phyloP scores from a whole-genome alignment of 345 rosid genomes.

The Syzygium jambos region DNA sequence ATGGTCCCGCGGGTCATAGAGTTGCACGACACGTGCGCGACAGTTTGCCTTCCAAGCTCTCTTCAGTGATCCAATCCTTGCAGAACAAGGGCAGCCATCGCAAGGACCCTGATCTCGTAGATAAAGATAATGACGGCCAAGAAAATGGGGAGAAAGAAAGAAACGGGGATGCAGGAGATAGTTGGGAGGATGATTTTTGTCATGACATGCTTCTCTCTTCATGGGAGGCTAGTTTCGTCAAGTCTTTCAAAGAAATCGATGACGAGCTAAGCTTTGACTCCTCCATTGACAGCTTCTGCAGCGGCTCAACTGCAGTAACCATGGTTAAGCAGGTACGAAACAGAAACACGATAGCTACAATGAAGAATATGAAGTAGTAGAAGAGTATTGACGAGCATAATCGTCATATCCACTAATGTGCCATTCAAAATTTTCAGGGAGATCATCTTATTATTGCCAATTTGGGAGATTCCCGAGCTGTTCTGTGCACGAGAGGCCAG shows the following conservation, averaged over 20 bases:
- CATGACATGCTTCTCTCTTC: constrained; percentile 6
- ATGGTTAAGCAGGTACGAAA: constrained; percentile 52
- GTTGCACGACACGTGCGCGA: constrained; percentile 66
- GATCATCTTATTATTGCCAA: constrained; percentile 70
- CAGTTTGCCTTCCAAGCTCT: constrained; percentile 58
- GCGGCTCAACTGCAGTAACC: constrained; percentile 88
- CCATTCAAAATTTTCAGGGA: constrained; percentile 39
- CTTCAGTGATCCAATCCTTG: constrained; percentile 31
- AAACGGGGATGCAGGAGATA: neutral
- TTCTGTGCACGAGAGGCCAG: constrained; percentile 62
- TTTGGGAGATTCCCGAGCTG: constrained; percentile 91
- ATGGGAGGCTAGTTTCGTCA: constrained; percentile 28
- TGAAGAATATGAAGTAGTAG: neutral
- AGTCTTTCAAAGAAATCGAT: constrained; percentile 60
- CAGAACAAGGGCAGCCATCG: neutral
- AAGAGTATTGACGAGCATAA: neutral
- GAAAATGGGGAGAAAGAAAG: neutral
- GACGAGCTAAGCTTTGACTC: constrained; percentile 48
- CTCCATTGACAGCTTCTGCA: constrained; percentile 67
- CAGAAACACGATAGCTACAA: neutral
- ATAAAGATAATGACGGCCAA: neutral
- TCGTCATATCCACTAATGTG: neutral
- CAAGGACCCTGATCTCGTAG: neutral
- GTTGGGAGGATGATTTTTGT: neutral
- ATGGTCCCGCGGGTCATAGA: constrained; percentile 84